Evolutionary conservation across 2,329 filamentous ascomycete genomes (phyloP).

Genomic region (Aspergillus unguis): DNA sequence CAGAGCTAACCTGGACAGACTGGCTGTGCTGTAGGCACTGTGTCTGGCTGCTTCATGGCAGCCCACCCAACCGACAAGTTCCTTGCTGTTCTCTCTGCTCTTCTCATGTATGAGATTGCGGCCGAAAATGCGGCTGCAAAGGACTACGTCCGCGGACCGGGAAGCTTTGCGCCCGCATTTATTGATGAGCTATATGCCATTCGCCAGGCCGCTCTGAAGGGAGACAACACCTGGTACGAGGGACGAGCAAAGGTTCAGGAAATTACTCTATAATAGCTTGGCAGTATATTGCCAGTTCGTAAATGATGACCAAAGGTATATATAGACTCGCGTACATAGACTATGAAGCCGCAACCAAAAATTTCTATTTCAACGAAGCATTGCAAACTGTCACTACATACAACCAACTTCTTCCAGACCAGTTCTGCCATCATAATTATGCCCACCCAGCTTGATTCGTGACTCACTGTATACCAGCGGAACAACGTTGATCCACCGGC

Average conservation of each 20-base stretch:
- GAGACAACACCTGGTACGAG: constrained; percentile 34
- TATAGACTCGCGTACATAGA: background rate
- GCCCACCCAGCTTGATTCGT: background rate
- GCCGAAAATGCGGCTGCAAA: constrained; percentile 63
- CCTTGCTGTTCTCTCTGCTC: constrained; percentile 67
- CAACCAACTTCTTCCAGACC: background rate
- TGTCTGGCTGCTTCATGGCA: constrained; percentile 71
- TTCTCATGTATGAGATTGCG: constrained; percentile 75
- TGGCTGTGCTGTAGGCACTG: constrained; percentile 81
- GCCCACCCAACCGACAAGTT: constrained; percentile 63
- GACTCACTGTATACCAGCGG: background rate
- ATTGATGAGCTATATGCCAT: constrained; percentile 64
- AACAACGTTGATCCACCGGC: constrained; percentile 5
- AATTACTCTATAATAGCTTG: constrained; percentile 13
- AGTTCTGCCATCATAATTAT: background rate
- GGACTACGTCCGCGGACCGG: constrained; percentile 69
- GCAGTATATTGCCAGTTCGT: constrained; percentile 10
- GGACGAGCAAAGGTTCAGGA: constrained; percentile 37
- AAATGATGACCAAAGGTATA: constrained; percentile 4
- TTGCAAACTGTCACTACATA: no score
- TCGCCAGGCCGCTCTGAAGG: constrained; percentile 32
- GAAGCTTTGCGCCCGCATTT: constrained; percentile 81
- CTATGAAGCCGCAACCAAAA: no score
- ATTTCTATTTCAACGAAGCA: no score
- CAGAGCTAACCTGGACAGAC: constrained; percentile 41